Evolutionary conservation across 805 yeast genomes (phyloP), one percentile per base, ranked within the genome.

Genomic region (Saturnispora sekii): DNA sequence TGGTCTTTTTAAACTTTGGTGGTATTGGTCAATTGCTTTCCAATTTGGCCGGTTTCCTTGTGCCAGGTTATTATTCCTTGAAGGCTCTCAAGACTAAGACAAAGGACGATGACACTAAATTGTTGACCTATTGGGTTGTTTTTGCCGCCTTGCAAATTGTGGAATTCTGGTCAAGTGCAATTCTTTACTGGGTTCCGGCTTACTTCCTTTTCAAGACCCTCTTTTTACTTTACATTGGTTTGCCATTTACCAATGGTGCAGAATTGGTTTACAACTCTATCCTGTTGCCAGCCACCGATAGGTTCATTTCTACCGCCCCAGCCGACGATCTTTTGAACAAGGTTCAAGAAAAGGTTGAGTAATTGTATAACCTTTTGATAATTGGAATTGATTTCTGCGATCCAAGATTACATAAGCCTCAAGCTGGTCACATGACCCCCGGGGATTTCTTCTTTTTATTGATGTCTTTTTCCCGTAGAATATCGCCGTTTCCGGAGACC

Each of bases 91-190:
- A 79, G 64, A 83, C 96, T 17, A 52, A 77, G 9, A 59, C 74
- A 14, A 66, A 79, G 35, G 66, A 68, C 36, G 97, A 90, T 63
- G 99, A 93, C 66, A 79, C 93, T 39, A 81, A 83, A 63, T 77
- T 85, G 62, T 76, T 93, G 60, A 85, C 97, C 11, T 93, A 93
- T 73, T 93, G 98, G 98, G 96, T 93, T 47, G 95, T 93, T n/a
- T 93, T 85, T 62, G 95, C 96, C 12, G 79, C 81, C 56, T 77
- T 93, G 69, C 86, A 81, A 64, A 89, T 93, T 43, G 62, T 87
- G 58, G 99, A 93, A 70, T 93, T 87, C 75, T 93, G 97, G 97
- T 81, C 96, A 44, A 77, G 79, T 59, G 83, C 96, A 32, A 82
- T 93, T 57, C 73, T 90, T 48, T 88, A 88, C 75, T 86, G 96